These are phyloP conservation scores for Penicillium argentinense DNA, from an alignment of 495 filamentous ascomycete genomes.

Conservation along the genomic window DNA sequence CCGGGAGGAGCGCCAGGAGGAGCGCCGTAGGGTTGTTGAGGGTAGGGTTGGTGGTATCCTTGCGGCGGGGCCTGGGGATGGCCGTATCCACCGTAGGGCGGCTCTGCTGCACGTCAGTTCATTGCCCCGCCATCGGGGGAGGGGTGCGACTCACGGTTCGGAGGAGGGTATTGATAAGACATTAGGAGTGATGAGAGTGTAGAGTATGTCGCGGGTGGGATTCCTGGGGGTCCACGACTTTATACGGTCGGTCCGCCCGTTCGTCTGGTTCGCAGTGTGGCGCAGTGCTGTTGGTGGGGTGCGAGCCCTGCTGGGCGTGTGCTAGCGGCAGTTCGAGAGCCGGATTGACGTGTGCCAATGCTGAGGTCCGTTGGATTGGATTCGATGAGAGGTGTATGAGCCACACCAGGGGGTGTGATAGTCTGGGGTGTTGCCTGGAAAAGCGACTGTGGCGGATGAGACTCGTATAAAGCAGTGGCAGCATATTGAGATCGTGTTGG, in stretches of 20 bases:
- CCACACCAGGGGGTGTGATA: not conserved
- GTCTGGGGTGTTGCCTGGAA: slow-evolving; percentile 1
- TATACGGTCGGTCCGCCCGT: not conserved
- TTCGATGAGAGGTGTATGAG: too few species aligned
- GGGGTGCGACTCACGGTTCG: slow-evolving; percentile 25
- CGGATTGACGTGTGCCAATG: slow-evolving; percentile 14
- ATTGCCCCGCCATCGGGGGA: too few species aligned
- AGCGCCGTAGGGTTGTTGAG: slow-evolving; percentile 24
- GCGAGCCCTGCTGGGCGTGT: slow-evolving; percentile 1
- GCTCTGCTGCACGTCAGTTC: slow-evolving; percentile 21
- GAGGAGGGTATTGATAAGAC: slow-evolving; percentile 31
- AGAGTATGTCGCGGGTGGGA: too few species aligned
- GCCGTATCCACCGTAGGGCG: slow-evolving; percentile 32
- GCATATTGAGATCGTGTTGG: too few species aligned
- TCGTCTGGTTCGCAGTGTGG: slow-evolving; percentile 10
- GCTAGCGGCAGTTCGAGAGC: not conserved
- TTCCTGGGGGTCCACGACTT: too few species aligned
- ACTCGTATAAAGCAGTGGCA: too few species aligned
- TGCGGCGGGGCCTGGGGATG: slow-evolving; percentile 25
- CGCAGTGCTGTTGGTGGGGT: slow-evolving; percentile 5
- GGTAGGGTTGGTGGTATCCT: slow-evolving; percentile 33
- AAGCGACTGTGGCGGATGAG: too few species aligned
- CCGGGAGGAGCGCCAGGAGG: slow-evolving; percentile 28
- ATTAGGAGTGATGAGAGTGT: too few species aligned
- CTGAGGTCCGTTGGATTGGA: too few species aligned